Percentiles rank a stretch among this genome's conserved stretches.
These are phyloP conservation scores for Casuarina equisetifolia DNA, from an alignment of 306 rosid genomes.

Conservation along the genomic window DNA sequence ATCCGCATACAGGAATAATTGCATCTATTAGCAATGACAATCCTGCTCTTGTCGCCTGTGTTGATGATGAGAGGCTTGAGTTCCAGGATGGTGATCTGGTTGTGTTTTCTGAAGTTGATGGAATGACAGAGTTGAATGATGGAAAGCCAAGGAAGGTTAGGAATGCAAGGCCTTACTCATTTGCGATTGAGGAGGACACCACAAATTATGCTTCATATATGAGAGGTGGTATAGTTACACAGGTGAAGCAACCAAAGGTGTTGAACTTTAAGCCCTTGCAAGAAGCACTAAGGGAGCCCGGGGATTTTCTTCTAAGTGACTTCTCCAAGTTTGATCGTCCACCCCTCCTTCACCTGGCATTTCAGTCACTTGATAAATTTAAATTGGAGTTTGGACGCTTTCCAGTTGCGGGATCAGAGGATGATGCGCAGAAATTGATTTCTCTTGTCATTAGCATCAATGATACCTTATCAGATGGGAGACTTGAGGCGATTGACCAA, in stretches of 20 bases:
- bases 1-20: conserved; percentile 78
- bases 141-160: conserved; percentile 77
- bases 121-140: conserved; percentile 85
- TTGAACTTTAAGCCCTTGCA: conserved; percentile 71
- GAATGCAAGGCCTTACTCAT: conserved; percentile 72
- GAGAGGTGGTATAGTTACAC: conserved; percentile 89
- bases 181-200: conserved; percentile 82
- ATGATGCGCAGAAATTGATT: conserved; percentile 69
- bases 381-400: conserved; percentile 57
- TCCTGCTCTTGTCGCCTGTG: conserved; percentile 73
- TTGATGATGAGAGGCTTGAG: conserved; percentile 91
- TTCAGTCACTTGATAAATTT: conserved; percentile 74
- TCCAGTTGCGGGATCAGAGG: conserved; percentile 81
- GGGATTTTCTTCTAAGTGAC: conserved; percentile 85
- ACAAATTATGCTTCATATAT: conserved; percentile 59
- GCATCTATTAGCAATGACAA: conserved; percentile 83
- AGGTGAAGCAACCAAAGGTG: conserved; percentile 76
- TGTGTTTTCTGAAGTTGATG: conserved; percentile 84
- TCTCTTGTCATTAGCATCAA: conserved; percentile 51
- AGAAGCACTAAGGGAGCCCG: conserved; percentile 72
- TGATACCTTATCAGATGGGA: conserved; percentile 57
- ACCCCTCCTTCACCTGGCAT: conserved; percentile 74
- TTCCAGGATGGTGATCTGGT: conserved; percentile 95
- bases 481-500: conserved; percentile 64
- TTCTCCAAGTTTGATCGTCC: conserved; percentile 86